Evolutionary conservation across 371 early-diverging fungal genomes (phyloP), one percentile per base, ranked within the genome.

Genomic region (Gilbertella persicaria): DNA sequence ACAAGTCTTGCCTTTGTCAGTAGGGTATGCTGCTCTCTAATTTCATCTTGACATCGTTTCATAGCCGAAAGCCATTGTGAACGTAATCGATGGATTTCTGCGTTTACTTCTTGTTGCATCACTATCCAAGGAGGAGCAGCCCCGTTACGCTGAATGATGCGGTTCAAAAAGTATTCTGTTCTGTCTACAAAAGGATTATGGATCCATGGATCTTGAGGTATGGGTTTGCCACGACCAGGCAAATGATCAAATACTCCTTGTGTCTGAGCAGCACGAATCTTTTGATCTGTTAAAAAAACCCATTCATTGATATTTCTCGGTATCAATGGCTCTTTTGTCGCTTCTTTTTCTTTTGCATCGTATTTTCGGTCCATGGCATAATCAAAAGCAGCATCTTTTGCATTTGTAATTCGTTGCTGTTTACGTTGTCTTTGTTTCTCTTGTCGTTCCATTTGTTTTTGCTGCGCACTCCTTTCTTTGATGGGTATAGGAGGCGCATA

Each of bases 51-150:
- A 24, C 59, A 62, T 1, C 50, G 45, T 37, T 54, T 28, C 24
- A 75, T 24, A 9, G 55, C 54, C 7, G 55, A 49, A 19, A 44
- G 44, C 30, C 53, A 41, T 26, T 73, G 70, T 13, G 51, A 50
- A 16, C 69, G 50, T 33, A 82, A 54, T 14, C 46, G 55, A 4
- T 30, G 57, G 0, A 61, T 58, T 14, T 82, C 78, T 16, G 58
- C 66, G 29, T 78, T 74, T 9, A 79, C 68, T 33, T 79, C 73
- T 41, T 69, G 62, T 23, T 73, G 74, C 58, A 71, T 55, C 45
- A 72, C 75, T 13, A 82, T 57, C 82, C 82, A 82, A 12, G 70
- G 70, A 8, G 79, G 78, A 17, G 67, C 69, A 29, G 70, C 66
- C 1, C 79, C 77, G 41, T 78, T 76, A 38, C 69, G 29, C 43